Evolutionary conservation across 352 stramenopile genomes (phyloP).

Genomic region (Pythium angustatum): DNA sequence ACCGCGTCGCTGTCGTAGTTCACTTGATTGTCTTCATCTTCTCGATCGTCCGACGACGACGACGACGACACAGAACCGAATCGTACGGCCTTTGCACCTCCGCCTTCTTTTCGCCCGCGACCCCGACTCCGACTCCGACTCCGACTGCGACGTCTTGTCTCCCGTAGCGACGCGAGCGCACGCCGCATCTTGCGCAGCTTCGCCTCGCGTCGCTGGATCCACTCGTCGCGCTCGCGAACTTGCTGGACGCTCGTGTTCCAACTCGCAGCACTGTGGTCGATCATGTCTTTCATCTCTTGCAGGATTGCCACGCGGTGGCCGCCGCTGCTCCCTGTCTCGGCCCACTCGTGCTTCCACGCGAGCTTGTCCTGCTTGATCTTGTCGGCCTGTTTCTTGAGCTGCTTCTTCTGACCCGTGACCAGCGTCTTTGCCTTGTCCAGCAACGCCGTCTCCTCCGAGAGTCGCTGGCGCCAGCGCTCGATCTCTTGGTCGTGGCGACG

Average conservation of each 20-base stretch:
- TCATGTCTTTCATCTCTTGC: slow-evolving; percentile 62
- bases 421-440: slow-evolving; percentile 47
- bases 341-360: slow-evolving; percentile 49
- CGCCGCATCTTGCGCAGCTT: slow-evolving; percentile 40
- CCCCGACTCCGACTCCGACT: slow-evolving; percentile 3
- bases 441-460: slow-evolving; percentile 48
- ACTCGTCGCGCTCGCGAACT: slow-evolving; percentile 49
- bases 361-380: slow-evolving; percentile 54
- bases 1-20: slow-evolving; percentile 18
- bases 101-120: not conserved
- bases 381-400: slow-evolving; percentile 51
- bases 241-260: slow-evolving; percentile 54
- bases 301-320: slow-evolving; percentile 37
- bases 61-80: slow-evolving; percentile 7
- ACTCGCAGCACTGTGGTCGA: slow-evolving; percentile 46
- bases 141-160: slow-evolving; percentile 29
- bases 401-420: slow-evolving; percentile 47
- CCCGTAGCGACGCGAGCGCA: slow-evolving; percentile 15
- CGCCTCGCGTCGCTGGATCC: slow-evolving; percentile 48
- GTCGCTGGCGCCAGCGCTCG: slow-evolving; percentile 41
- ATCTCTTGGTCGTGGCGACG: slow-evolving; percentile 16
- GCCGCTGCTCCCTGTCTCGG: not conserved
- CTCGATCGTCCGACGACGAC: slow-evolving; percentile 9
- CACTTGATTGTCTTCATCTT: not conserved
- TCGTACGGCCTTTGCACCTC: not conserved